These are phyloP conservation scores for Sapria himalayana DNA, from an alignment of 345 rosid genomes.

Conservation along the genomic window DNA sequence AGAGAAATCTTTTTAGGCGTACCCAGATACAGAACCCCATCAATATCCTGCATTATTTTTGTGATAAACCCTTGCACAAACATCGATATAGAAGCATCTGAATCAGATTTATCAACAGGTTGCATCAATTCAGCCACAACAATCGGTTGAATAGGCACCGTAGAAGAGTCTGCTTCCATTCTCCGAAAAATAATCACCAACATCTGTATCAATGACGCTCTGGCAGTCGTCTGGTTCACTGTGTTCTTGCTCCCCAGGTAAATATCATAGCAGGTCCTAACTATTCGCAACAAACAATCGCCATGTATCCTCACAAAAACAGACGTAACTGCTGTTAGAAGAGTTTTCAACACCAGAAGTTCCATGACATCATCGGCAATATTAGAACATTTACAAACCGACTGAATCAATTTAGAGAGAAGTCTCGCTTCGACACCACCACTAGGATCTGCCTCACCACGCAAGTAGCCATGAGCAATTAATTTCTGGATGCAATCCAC, in stretches of 20 bases:
- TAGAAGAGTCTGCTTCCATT: slow-evolving; percentile 96
- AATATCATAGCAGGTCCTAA: slow-evolving; percentile 85
- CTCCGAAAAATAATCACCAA: slow-evolving; percentile 88
- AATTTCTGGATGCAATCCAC: slow-evolving; percentile 80
- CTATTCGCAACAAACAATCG: slow-evolving; percentile 68
- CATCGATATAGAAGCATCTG: slow-evolving; percentile 54
- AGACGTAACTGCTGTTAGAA: slow-evolving; percentile 75
- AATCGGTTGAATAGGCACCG: slow-evolving; percentile 88
- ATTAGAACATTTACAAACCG: slow-evolving; percentile 73
- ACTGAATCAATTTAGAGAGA: slow-evolving; percentile 43
- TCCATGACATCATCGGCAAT: slow-evolving; percentile 68
- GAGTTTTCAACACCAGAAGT: slow-evolving; percentile 51
- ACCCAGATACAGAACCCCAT: slow-evolving; percentile 39
- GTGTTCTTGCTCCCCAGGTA: slow-evolving; percentile 79
- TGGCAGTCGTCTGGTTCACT: slow-evolving; percentile 85
- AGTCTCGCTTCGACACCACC: slow-evolving; percentile 54
- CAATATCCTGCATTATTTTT: slow-evolving; percentile 60
- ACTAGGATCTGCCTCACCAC: slow-evolving; percentile 89
- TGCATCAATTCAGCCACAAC: slow-evolving; percentile 98
- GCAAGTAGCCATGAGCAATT: slow-evolving; percentile 73
- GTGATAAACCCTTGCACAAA: slow-evolving; percentile 77
- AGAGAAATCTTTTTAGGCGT: slow-evolving; percentile 28
- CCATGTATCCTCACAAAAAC: slow-evolving; percentile 78
- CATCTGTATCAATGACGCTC: slow-evolving; percentile 93
- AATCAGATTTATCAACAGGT: slow-evolving; percentile 66